A percentile compares a stretch with the other conserved stretches of the same genome.
Evolutionary conservation across 202 grass and related monocot genomes (phyloP).

Genomic region (Panicum virgatum): DNA sequence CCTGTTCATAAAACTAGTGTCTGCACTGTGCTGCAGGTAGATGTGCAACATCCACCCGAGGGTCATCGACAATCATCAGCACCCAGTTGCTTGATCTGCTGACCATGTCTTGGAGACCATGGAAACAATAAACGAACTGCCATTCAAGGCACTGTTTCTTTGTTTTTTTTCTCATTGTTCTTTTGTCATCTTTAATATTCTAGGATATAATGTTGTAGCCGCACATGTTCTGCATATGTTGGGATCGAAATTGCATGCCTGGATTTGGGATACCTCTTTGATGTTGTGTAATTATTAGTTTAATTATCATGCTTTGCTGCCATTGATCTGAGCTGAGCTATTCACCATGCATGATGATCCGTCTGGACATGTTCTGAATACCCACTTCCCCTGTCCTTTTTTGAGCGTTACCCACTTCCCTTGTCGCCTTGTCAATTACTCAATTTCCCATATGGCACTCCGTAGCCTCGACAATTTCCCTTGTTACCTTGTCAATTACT

Average conservation of each 20-base stretch:
- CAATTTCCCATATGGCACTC: not conserved
- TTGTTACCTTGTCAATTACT: no score
- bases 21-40: constrained; percentile 12
- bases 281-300: constrained; percentile 9
- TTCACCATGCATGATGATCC: not conserved
- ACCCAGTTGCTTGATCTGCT: constrained; percentile 1
- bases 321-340: not conserved
- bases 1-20: not conserved
- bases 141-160: constrained; percentile 19
- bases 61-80: not conserved
- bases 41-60: not conserved
- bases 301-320: not conserved
- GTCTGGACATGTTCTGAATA: not conserved
- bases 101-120: constrained; percentile 7
- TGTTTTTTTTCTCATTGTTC: not conserved
- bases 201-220: constrained; percentile 17
- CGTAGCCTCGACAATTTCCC: no score
- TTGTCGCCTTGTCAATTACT: not conserved
- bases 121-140: constrained; percentile 47
- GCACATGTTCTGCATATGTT: not conserved
- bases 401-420: not conserved
- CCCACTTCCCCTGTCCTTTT: not conserved
- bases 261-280: constrained; percentile 21
- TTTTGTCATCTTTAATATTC: constrained; percentile 10
- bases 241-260: constrained; percentile 12